phyloP scores from a whole-genome alignment of 345 rosid species.

The Raphanus raphanistrum region DNA sequence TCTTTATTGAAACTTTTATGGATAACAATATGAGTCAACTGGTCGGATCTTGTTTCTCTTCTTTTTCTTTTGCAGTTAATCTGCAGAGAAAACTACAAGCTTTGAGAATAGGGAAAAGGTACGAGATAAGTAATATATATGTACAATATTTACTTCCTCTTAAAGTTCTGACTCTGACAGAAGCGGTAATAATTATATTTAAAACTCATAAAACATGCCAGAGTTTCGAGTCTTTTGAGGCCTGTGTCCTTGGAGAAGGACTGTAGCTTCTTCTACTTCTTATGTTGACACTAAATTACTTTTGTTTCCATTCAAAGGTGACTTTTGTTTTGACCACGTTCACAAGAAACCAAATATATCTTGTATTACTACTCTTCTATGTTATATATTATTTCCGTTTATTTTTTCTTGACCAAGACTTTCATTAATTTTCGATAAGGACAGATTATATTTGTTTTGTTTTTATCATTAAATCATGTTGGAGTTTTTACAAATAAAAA shows the following conservation, averaged over 20 bases:
- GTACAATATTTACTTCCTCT: not conserved
- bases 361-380: not conserved
- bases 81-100: conserved; percentile 19
- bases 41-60: not conserved
- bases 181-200: not conserved
- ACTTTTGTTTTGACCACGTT: not conserved
- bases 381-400: not conserved
- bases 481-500: not conserved
- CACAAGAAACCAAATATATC: not conserved
- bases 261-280: not conserved
- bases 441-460: not conserved
- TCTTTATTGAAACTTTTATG: not conserved
- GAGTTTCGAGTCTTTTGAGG: conserved; percentile 7
- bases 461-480: not conserved
- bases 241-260: conserved; percentile 11
- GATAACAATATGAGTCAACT: not conserved
- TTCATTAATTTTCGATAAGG: not conserved
- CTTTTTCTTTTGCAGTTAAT: conserved; percentile 12
- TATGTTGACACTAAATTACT: not conserved
- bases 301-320: not conserved
- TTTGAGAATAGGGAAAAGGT: conserved; percentile 18
- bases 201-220: conserved; percentile 6
- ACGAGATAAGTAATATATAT: conserved; percentile 8
- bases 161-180: not conserved
- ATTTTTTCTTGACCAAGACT: not conserved